These are phyloP conservation scores for Pseudocercospora crystallina DNA, from an alignment of 2,329 filamentous ascomycete species.

Conservation along the genomic window DNA sequence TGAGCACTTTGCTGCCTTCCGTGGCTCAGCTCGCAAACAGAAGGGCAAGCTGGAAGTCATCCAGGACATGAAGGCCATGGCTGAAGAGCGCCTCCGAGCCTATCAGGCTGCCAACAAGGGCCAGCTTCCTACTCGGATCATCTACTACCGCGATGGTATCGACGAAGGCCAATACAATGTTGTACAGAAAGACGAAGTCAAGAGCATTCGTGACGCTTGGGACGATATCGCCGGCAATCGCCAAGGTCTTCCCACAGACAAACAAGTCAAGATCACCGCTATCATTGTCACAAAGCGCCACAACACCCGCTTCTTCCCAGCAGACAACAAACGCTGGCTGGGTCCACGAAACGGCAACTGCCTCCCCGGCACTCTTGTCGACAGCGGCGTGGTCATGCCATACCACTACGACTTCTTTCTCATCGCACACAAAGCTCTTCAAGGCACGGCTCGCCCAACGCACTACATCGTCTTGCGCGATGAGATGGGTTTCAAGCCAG, in stretches of 20 bases:
- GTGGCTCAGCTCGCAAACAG: slow-evolving; percentile 40
- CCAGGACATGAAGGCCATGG: slow-evolving; percentile 30
- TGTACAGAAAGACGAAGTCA: slow-evolving; percentile 7
- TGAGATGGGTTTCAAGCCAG: slow-evolving; percentile 24
- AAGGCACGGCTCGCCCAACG: slow-evolving; percentile 34
- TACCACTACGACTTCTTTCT: slow-evolving; percentile 39
- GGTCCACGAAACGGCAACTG: slow-evolving; percentile 25
- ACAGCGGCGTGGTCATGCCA: slow-evolving; percentile 30
- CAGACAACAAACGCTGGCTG: slow-evolving; percentile 50
- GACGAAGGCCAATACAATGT: slow-evolving; percentile 34
- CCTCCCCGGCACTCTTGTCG: slow-evolving; percentile 34
- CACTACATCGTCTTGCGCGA: slow-evolving; percentile 38
- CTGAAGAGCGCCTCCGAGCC: slow-evolving; percentile 28
- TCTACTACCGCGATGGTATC: slow-evolving; percentile 41
- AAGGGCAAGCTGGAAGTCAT: slow-evolving; percentile 30
- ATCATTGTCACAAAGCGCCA: slow-evolving; percentile 44
- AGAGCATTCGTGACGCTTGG: neutral
- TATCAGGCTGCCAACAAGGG: slow-evolving; percentile 16
- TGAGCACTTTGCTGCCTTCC: slow-evolving; percentile 30
- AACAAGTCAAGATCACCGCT: too few relatives aligned
- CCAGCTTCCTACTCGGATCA: slow-evolving; percentile 35
- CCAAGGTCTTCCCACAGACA: slow-evolving; percentile 19
- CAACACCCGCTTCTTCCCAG: slow-evolving; percentile 42
- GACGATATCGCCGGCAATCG: slow-evolving; percentile 14
- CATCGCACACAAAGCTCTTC: slow-evolving; percentile 33